These are phyloP conservation scores for Monosporascus sp. DNA, from an alignment of 2,329 filamentous ascomycete genomes.

Conservation along the genomic window DNA sequence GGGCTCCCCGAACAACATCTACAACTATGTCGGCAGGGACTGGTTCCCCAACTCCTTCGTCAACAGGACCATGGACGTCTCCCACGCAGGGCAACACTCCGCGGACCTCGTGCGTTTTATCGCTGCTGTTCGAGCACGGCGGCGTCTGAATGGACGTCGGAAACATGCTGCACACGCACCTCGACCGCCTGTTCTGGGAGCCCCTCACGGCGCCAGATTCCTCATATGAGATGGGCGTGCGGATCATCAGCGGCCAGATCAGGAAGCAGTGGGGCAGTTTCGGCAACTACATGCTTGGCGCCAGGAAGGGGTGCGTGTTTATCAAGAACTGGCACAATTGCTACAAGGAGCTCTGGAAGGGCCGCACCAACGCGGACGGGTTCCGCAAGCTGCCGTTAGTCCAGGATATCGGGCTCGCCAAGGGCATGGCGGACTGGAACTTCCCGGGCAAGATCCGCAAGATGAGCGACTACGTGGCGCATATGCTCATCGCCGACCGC, in stretches of 20 bases:
- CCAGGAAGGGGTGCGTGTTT: slow-evolving; percentile 34
- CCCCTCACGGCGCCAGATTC: slow-evolving; percentile 18
- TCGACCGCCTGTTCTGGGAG: slow-evolving; percentile 30
- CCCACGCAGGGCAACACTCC: slow-evolving; percentile 34
- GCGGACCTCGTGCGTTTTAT: slow-evolving; percentile 36
- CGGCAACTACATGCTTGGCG: slow-evolving; percentile 37
- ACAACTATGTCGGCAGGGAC: slow-evolving; percentile 25
- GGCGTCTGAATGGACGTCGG: slow-evolving; percentile 35
- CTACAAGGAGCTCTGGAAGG: slow-evolving; percentile 31
- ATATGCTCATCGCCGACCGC: slow-evolving; percentile 31
- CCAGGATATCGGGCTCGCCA: slow-evolving; percentile 25
- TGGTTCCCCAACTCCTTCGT: slow-evolving; percentile 32
- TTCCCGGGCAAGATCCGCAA: slow-evolving; percentile 14
- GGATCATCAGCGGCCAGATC: slow-evolving; percentile 29
- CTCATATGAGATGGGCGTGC: slow-evolving; percentile 26
- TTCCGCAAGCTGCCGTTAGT: slow-evolving; percentile 26
- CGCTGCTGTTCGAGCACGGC: slow-evolving; percentile 27
- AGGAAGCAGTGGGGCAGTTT: slow-evolving; percentile 27
- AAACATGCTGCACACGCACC: slow-evolving; percentile 27
- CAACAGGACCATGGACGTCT: slow-evolving; percentile 33
- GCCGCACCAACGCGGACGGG: slow-evolving; percentile 25
- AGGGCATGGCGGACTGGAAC: slow-evolving; percentile 20
- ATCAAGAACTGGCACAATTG: slow-evolving; percentile 37
- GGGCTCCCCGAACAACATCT: slow-evolving; percentile 28
- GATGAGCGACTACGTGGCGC: slow-evolving; percentile 32